phyloP scores from a whole-genome alignment of 305 asterid species.

The Plantago coronopus region DNA sequence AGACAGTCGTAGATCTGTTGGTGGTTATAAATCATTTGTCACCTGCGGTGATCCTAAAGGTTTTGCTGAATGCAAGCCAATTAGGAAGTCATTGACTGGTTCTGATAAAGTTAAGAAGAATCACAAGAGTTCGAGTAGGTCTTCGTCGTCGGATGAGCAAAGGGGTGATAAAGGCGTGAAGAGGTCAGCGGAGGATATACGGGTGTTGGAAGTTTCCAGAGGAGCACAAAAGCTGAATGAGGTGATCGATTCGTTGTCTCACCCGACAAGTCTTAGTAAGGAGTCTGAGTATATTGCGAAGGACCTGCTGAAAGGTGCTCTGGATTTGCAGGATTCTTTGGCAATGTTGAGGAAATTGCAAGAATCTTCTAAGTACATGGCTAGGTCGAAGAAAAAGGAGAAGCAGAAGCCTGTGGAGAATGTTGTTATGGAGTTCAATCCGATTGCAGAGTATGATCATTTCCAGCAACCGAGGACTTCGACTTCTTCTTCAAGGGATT shows the following conservation, averaged over 20 bases:
- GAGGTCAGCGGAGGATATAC: slow-evolving; percentile 29
- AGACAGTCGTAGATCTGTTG: slow-evolving; percentile 55
- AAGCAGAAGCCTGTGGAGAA: slow-evolving; percentile 33
- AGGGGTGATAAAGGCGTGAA: slow-evolving; percentile 19
- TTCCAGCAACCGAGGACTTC: slow-evolving; percentile 40
- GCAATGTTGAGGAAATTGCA: slow-evolving; percentile 55
- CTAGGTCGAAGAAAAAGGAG: slow-evolving; percentile 33
- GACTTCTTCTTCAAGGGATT: slow-evolving; percentile 46
- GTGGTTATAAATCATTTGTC: slow-evolving; percentile 57
- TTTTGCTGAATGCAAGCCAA: slow-evolving; percentile 50
- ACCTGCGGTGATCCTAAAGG: slow-evolving; percentile 76
- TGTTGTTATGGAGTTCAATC: slow-evolving; percentile 29
- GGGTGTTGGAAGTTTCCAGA: slow-evolving; percentile 50
- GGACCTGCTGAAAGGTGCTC: slow-evolving; percentile 66
- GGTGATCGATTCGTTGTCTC: slow-evolving; percentile 35
- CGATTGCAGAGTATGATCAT: slow-evolving; percentile 24
- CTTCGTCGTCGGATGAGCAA: slow-evolving; percentile 21
- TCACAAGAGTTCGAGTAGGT: slow-evolving; percentile 25
- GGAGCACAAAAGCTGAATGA: slow-evolving; percentile 42
- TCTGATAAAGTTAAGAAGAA: slow-evolving; percentile 25
- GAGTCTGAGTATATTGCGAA: slow-evolving; percentile 40
- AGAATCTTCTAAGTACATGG: slow-evolving; percentile 45
- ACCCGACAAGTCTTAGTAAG: slow-evolving; percentile 25
- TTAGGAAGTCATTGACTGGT: slow-evolving; percentile 41
- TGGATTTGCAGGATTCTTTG: slow-evolving; percentile 58